A percentile compares a stretch with the other conserved stretches of the same genome.
phyloP scores from a whole-genome alignment of 2,329 filamentous ascomycete species.

The Colletotrichum liaoningense region DNA sequence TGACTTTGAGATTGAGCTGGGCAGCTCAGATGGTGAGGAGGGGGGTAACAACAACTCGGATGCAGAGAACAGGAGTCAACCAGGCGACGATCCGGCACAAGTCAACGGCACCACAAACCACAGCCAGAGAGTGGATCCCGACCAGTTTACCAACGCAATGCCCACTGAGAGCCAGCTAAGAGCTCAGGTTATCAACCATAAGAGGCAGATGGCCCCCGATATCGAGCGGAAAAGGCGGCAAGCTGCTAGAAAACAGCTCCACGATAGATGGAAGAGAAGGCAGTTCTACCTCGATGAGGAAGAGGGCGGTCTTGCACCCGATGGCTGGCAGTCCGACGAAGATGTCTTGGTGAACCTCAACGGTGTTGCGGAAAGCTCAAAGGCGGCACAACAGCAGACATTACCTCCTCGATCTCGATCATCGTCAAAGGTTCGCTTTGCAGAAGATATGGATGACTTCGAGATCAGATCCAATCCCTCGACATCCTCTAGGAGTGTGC shows the following conservation, averaged over 20 bases:
- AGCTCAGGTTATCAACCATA: conserved; percentile 49
- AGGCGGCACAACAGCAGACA: conserved; percentile 49
- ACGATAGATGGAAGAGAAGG: conserved; percentile 80
- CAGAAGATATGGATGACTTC: conserved; percentile 76
- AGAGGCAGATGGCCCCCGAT: conserved; percentile 49
- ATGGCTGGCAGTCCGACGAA: conserved; percentile 71
- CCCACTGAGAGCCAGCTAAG: conserved; percentile 55
- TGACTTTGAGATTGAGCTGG: conserved; percentile 32
- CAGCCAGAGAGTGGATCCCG: conserved; percentile 38
- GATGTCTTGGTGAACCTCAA: conserved; percentile 61
- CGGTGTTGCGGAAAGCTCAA: conserved; percentile 55
- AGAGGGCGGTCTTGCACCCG: conserved; percentile 76
- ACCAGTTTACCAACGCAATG: conserved; percentile 44
- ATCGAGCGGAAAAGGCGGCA: conserved; percentile 53
- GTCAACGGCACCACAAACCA: conserved; percentile 25
- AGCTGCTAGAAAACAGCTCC: conserved; percentile 63
- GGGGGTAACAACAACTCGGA: conserved; percentile 41
- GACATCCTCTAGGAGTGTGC: conserved; percentile 77
- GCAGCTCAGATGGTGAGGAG: conserved; percentile 38
- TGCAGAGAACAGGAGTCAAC: conserved; percentile 39
- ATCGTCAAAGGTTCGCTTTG: conserved; percentile 83
- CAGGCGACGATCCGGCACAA: background rate
- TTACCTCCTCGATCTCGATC: conserved; percentile 73
- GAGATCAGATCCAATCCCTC: conserved; percentile 79
- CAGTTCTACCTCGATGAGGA: conserved; percentile 89